Evolutionary conservation across 140 eudicot species (phyloP).

Genomic region (Erigeron philadelphicus): DNA sequence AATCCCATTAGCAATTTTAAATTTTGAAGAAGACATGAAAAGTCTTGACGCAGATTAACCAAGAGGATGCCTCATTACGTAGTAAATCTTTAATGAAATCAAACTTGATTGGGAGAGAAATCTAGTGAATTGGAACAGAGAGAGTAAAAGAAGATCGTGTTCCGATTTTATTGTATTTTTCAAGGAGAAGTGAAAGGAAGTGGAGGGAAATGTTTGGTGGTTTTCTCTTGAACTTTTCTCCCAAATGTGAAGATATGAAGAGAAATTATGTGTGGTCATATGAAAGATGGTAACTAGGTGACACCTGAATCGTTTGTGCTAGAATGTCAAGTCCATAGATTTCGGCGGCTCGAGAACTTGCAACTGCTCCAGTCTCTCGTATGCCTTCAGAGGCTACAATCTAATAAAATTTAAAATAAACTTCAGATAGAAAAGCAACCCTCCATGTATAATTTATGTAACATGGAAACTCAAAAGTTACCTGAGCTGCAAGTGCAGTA

Average conservation of each 20-base stretch:
- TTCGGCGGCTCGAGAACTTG: conserved; percentile 93
- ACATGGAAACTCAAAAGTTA: conserved; percentile 21
- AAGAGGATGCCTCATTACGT: no score
- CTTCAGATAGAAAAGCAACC: conserved; percentile 1
- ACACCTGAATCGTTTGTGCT: conserved; percentile 78
- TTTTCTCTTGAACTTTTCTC: no score
- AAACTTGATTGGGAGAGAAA: no score
- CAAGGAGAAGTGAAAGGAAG: no score
- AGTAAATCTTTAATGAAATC: no score
- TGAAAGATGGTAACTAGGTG: conserved; percentile 17
- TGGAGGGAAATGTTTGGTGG: no score
- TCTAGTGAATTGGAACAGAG: no score
- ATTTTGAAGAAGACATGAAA: no score
- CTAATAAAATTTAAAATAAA: conserved; percentile 28
- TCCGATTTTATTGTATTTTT: no score
- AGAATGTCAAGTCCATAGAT: conserved; percentile 85
- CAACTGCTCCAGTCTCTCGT: conserved; percentile 86
- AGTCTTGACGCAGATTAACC: no score
- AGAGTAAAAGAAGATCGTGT: no score
- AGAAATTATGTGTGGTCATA: not conserved
- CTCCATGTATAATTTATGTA: not conserved
- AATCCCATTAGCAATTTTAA: no score
- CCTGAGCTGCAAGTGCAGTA: conserved; percentile 97
- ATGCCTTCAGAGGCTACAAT: conserved; percentile 68
- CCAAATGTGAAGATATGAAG: not conserved